phyloP scores from a whole-genome alignment of 2,329 filamentous ascomycete species.

The Fusarium circinatum region DNA sequence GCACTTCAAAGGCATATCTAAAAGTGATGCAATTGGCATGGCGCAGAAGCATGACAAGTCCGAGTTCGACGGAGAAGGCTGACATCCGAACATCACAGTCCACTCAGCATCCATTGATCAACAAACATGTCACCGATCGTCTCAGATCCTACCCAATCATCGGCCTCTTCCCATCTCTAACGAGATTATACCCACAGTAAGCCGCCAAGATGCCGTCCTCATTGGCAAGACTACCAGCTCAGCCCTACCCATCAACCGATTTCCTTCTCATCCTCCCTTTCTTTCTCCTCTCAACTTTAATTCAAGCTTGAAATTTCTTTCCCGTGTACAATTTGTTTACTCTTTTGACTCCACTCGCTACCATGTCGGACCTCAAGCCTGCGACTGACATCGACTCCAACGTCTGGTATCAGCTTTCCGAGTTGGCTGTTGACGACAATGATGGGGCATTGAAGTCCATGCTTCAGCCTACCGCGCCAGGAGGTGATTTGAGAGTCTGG shows the following conservation, averaged over 20 bases:
- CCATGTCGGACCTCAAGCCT: constrained; percentile 17
- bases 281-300: neutral
- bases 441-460: constrained; percentile 33
- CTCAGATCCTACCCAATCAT: neutral
- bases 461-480: constrained; percentile 29
- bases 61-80: neutral
- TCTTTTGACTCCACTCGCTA: neutral
- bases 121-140: neutral
- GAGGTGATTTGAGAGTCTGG: constrained; percentile 37
- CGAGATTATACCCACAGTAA: constrained; percentile 6
- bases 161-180: neutral
- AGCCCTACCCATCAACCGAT: constrained; percentile 10
- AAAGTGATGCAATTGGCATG: neutral
- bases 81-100: neutral
- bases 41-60: too few species aligned
- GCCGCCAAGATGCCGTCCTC: neutral
- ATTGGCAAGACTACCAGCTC: neutral
- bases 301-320: too few species aligned
- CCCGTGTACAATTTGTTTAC: neutral
- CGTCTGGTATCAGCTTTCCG: constrained; percentile 50
- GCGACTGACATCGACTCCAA: constrained; percentile 48
- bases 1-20: too few species aligned
- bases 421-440: constrained; percentile 48
- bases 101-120: neutral
- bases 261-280: neutral